phyloP scores from a whole-genome alignment of 2,329 filamentous ascomycete species.

The Gliomastix tumulicola region DNA sequence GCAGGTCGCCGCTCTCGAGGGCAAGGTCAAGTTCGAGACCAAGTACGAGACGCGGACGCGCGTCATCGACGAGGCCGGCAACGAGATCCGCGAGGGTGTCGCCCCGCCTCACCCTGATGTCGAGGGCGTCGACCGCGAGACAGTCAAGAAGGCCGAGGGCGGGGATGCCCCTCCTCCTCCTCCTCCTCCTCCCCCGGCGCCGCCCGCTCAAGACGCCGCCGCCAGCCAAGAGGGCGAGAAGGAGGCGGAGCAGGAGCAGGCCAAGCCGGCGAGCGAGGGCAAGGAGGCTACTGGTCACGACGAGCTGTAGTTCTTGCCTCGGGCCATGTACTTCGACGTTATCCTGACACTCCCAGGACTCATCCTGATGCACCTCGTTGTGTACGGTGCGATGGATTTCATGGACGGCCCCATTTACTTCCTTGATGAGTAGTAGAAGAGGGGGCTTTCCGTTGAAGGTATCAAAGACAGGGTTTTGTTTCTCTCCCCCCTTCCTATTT shows the following conservation, averaged over 20 bases:
- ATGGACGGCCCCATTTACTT: too few relatives aligned
- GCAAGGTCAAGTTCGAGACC: slow-evolving; percentile 93
- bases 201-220: slow-evolving; percentile 10
- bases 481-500: too few relatives aligned
- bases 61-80: slow-evolving; percentile 71
- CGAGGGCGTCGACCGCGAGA: slow-evolving; percentile 54
- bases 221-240: slow-evolving; percentile 15
- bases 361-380: too few relatives aligned
- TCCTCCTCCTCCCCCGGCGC: too few relatives aligned
- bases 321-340: too few relatives aligned
- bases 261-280: slow-evolving; percentile 57
- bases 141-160: slow-evolving; percentile 32
- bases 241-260: slow-evolving; percentile 28
- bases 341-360: too few relatives aligned
- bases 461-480: too few relatives aligned
- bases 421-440: too few relatives aligned
- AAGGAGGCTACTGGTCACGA: slow-evolving; percentile 48
- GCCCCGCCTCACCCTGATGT: slow-evolving; percentile 56
- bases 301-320: slow-evolving; percentile 30
- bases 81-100: slow-evolving; percentile 54
- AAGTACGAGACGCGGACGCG: slow-evolving; percentile 92
- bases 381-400: too few relatives aligned
- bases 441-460: too few relatives aligned
- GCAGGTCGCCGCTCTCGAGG: slow-evolving; percentile 76
- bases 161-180: slow-evolving; percentile 16